Percentiles rank a stretch among this genome's conserved stretches.
These are phyloP conservation scores for Lecanoromycetidae sp. DNA, from an alignment of 2,329 filamentous ascomycete genomes.

Conservation along the genomic window DNA sequence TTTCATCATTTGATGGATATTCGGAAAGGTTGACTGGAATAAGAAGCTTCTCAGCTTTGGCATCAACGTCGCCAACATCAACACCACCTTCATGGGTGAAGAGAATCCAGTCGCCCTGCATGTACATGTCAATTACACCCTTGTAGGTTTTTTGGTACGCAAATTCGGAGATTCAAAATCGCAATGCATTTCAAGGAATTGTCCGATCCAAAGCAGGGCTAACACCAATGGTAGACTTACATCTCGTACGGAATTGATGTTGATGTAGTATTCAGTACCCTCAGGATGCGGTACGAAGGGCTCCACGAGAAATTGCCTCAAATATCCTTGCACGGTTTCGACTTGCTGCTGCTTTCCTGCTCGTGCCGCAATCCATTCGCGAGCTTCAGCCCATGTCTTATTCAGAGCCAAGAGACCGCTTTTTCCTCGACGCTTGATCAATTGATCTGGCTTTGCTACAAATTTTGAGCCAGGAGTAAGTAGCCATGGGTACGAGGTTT, in stretches of 20 bases:
- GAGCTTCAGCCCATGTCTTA: slow-evolving; percentile 91
- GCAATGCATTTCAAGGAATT: too few relatives aligned
- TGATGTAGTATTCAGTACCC: slow-evolving; percentile 98
- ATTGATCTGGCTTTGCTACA: slow-evolving; percentile 97
- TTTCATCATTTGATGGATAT: slow-evolving; percentile 92
- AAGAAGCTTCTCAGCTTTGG: slow-evolving; percentile 96
- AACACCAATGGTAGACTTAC: too few relatives aligned
- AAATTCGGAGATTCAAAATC: not conserved
- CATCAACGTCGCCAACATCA: slow-evolving; percentile 97
- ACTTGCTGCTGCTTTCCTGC: slow-evolving; percentile 88
- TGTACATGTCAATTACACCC: not conserved
- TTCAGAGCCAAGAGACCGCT: slow-evolving; percentile 91
- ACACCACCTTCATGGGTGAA: slow-evolving; percentile 99
- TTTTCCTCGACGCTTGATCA: slow-evolving; percentile 99
- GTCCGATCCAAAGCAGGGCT: not conserved
- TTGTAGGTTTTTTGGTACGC: not conserved
- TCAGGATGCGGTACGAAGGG: slow-evolving; percentile 93
- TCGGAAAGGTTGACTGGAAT: slow-evolving; percentile 89
- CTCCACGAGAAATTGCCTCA: slow-evolving; percentile 95
- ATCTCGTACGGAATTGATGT: slow-evolving; percentile 99
- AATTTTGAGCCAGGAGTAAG: slow-evolving; percentile 74
- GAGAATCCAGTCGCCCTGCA: slow-evolving; percentile 95
- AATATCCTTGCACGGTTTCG: slow-evolving; percentile 75
- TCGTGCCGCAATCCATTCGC: slow-evolving; percentile 83
- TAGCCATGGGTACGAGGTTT: slow-evolving; percentile 94